Conservation (phyloP, 2,329 filamentous ascomycete genomes). For the Penicillium sp. region DNA sequence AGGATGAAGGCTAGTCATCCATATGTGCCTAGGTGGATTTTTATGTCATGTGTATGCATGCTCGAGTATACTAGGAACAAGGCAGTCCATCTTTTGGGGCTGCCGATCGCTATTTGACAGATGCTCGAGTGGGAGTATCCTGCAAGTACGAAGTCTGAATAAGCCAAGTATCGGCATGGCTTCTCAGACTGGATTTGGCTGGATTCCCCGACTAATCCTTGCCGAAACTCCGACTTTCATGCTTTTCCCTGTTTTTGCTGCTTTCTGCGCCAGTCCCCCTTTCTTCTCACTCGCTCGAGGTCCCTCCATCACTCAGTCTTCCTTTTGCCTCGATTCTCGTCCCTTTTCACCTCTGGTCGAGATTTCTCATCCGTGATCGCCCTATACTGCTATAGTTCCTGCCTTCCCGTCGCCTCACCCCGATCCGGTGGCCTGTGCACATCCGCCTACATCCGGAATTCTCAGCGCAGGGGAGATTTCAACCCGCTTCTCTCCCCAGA, state of each 20-base stretch:
- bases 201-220: conserved; percentile 5
- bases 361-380: background rate
- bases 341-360: background rate
- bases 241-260: conserved; percentile 5
- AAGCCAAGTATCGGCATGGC: too few species aligned
- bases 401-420: background rate
- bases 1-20: too few species aligned
- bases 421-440: conserved; percentile 4
- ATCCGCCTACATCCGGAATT: conserved; percentile 14
- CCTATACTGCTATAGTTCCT: too few species aligned
- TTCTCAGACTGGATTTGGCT: conserved; percentile 2
- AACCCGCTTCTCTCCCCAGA: background rate
- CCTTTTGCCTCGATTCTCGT: conserved; percentile 1
- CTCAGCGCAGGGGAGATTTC: conserved; percentile 1
- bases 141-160: too few species aligned
- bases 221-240: conserved; percentile 7
- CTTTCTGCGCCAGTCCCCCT: conserved; percentile 5
- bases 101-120: too few species aligned
- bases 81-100: too few species aligned
- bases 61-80: too few species aligned
- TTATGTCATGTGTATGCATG: too few species aligned
- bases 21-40: too few species aligned
- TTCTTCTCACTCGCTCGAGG: conserved; percentile 4
- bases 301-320: too few species aligned
- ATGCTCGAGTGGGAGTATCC: too few species aligned